phyloP scores from a whole-genome alignment of 805 yeast species.

The Yarrowia hollandica region DNA sequence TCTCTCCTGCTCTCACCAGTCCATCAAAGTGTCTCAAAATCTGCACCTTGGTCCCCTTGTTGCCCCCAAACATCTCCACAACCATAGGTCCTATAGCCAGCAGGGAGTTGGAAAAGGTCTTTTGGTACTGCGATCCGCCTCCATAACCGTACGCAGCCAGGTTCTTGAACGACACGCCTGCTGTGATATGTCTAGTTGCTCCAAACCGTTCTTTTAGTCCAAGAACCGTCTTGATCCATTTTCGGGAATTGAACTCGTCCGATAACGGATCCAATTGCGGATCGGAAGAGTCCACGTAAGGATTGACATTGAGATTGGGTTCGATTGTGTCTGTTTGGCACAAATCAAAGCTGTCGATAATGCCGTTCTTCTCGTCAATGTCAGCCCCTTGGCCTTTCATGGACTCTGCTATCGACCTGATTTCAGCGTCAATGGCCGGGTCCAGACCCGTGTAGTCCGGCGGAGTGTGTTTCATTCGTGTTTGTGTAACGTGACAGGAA shows the following conservation, averaged over 20 bases:
- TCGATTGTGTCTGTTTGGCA: neutral
- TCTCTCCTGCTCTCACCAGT: constrained; percentile 58
- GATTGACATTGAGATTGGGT: constrained; percentile 31
- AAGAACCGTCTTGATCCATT: constrained; percentile 64
- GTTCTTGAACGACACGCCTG: constrained; percentile 60
- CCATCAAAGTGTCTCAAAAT: constrained; percentile 58
- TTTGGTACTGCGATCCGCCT: constrained; percentile 63
- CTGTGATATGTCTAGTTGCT: constrained; percentile 42
- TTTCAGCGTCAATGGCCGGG: constrained; percentile 6
- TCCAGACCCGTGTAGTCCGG: constrained; percentile 11
- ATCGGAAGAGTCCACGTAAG: constrained; percentile 40
- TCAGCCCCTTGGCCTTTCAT: neutral
- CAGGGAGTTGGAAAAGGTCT: constrained; percentile 52
- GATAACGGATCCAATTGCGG: constrained; percentile 59
- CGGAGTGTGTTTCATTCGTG: neutral
- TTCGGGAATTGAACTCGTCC: constrained; percentile 55
- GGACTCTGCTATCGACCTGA: constrained; percentile 17
- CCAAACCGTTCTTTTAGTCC: constrained; percentile 42
- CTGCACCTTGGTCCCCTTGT: constrained; percentile 40
- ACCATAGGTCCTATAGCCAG: constrained; percentile 45
- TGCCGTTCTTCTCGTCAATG: too few relatives aligned
- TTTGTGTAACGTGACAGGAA: neutral
- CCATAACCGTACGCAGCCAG: constrained; percentile 63
- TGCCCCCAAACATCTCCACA: constrained; percentile 34
- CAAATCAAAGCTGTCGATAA: too few relatives aligned